Base-by-base conservation (phyloP, 2,329 filamentous ascomycete genomes). In the Fusarium lyarnte region DNA sequence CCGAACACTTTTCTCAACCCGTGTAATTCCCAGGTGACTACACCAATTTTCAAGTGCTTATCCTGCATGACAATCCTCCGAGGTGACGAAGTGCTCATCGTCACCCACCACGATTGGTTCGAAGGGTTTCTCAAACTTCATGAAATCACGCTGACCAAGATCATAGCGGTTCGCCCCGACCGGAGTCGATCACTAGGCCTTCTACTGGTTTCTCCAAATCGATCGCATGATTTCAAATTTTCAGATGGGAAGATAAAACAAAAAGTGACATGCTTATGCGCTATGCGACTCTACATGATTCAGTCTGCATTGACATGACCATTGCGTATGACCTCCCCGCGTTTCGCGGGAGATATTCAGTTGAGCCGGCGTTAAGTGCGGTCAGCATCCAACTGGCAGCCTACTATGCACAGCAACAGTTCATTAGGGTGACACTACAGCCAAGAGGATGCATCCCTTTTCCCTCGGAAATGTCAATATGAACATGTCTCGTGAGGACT, bases 311-410 rank as follows among this genome's bases (percentile, higher is more conserved):
- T 54, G 33, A 38, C 58, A 45, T 68, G 66, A 71, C 53, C 38
- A 52, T 46, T 51, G 58, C 70, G 36, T 54, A 66, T 73, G 66
- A 70, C 70, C 67, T 58, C 64, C 33, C 53, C 57, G 33, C 47
- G 54, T 41, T 46, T 54, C 57, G 70, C 47, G 70, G 70, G 66
- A 57, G 31, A 29, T n/a, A 63, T 51, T 29, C 39, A 57, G 43
- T n/a, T n/a, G 45, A 47, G 43, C 14, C 51, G n/a, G 17, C 38
- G 27, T 49, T 51, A 41, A 55, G 35, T 55, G 38, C 66, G 57
- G 61, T 54, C 55, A 70, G 58, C 35, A 38, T 59, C 70, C 23
- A 27, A 53, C 49, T 53, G 49, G 33, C 49, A 39, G 33, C 27
- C 49, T 39, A 53, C 49, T 53, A 27, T 39, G 49, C 10, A 27